Evolutionary conservation across 257 asterid species (phyloP), one percentile per base, ranked within the genome.

Genomic region (Handroanthus guayacan): DNA sequence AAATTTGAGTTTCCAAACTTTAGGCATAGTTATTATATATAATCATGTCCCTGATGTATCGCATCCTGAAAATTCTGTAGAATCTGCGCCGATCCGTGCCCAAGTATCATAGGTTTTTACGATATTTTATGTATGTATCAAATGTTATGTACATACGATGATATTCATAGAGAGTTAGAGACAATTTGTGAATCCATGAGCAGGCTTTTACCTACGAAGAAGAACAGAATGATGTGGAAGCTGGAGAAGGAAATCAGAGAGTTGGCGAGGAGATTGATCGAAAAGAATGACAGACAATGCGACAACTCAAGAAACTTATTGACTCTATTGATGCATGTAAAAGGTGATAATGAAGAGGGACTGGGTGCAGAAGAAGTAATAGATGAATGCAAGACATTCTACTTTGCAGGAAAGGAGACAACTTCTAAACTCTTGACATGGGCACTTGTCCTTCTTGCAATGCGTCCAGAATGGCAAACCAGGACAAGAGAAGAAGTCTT

Each of bases 371-470:
- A 77, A n/a, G 86, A 86, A 63, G 58, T 86, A 9, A 79, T 86
- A 41, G 79, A 79, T 17, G 90, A 88, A 80, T 88, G 92, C 84
- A 84, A 88, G 80, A 88, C 92, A 34, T 87, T 87, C 70, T 87
- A 87, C 74, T 87, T 87, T 81, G 87, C 92, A 16, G 92, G 92
- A 71, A 88, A 82, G 75, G 90, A 86, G 79, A 86, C 86, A 25
- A 82, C 90, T 77, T 84, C 88, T 6, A 80, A 79, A 41, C 77
- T 84, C 3, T 67, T 86, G 63, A 74, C 86, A n/a, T 86, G 90
- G 90, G 70, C 69, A 12, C 74, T 86, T 25, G 64, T 86, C 37
- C 90, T 86, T 55, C 61, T 86, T 43, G 86, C 88, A n/a, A 54
- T 65, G 61, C 84, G 81, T 66, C 88, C 76, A 20, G 84, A 86